A percentile compares a stretch with the other conserved stretches of the same genome.
Conservation (phyloP, 371 early-diverging fungal species). For the Mortierella sp. region DNA sequence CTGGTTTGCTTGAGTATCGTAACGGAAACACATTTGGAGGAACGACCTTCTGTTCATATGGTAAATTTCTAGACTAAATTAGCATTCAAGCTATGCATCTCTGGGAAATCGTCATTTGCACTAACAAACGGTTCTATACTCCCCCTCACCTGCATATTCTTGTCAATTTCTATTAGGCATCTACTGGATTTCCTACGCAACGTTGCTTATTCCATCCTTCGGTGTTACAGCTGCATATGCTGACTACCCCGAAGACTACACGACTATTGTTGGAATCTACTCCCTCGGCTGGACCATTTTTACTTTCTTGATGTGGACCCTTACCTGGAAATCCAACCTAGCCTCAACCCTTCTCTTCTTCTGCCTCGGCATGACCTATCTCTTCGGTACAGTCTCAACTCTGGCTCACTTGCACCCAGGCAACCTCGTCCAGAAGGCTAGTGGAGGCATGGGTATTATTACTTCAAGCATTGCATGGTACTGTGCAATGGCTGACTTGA, state of each 20-base stretch:
- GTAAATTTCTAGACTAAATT: slow-evolving; percentile 31
- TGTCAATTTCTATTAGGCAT: slow-evolving; percentile 19
- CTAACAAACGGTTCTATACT: background rate
- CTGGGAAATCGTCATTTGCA: background rate
- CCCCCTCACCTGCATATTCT: background rate
- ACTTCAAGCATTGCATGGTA: slow-evolving; percentile 62
- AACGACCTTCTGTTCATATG: slow-evolving; percentile 60
- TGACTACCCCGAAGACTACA: slow-evolving; percentile 42
- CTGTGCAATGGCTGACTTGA: slow-evolving; percentile 59
- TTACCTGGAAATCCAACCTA: slow-evolving; percentile 56
- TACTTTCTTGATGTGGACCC: slow-evolving; percentile 58
- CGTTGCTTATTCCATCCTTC: slow-evolving; percentile 56
- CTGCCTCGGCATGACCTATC: slow-evolving; percentile 59
- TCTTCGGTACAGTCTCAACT: slow-evolving; percentile 53
- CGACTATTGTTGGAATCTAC: slow-evolving; percentile 55
- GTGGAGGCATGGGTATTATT: slow-evolving; percentile 57
- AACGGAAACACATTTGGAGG: slow-evolving; percentile 59
- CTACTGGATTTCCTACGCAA: slow-evolving; percentile 54
- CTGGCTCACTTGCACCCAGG: slow-evolving; percentile 47
- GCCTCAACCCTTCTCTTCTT: slow-evolving; percentile 56
- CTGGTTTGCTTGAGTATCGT: slow-evolving; percentile 58
- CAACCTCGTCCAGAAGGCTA: slow-evolving; percentile 33
- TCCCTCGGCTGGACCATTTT: slow-evolving; percentile 61
- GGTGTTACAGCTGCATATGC: slow-evolving; percentile 45
- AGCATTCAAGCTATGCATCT: background rate